Evolutionary conservation across 768 basidiomycete genomes (phyloP).

Genomic region (Rhodotorula taiwanensis): DNA sequence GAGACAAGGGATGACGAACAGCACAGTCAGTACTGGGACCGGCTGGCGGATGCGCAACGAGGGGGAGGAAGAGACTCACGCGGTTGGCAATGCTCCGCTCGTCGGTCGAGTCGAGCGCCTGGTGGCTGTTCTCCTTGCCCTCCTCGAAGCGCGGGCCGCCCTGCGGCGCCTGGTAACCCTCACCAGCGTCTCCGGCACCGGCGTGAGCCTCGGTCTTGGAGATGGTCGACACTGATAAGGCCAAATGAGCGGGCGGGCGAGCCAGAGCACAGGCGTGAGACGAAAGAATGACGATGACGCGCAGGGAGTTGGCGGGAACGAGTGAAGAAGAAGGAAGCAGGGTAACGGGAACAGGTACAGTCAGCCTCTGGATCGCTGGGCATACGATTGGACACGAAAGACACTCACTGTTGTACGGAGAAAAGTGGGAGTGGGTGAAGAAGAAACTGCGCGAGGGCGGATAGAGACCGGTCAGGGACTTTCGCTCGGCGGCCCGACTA

Average conservation of each 20-base stretch:
- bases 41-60: too few species aligned
- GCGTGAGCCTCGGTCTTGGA: conserved; percentile 27
- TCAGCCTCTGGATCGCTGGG: too few species aligned
- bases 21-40: not conserved
- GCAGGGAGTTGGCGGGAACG: not conserved
- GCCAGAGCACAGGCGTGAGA: not conserved
- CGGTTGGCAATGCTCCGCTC: conserved; percentile 11
- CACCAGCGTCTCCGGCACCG: conserved; percentile 30
- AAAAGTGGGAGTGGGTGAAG: too few species aligned
- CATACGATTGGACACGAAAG: too few species aligned
- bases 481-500: too few species aligned
- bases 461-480: too few species aligned
- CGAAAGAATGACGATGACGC: not conserved
- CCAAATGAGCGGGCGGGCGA: not conserved
- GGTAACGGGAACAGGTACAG: too few species aligned
- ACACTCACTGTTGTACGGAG: too few species aligned
- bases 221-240: conserved; percentile 19
- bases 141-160: conserved; percentile 16
- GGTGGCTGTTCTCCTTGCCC: conserved; percentile 31
- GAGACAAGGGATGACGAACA: not conserved
- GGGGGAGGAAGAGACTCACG: not conserved
- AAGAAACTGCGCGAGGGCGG: too few species aligned
- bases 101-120: conserved; percentile 25
- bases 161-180: conserved; percentile 20
- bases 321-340: not conserved